Percentiles rank a stretch among this genome's conserved stretches.
Conservation (phyloP, 257 asterid species). For the Petunia secreta region DNA sequence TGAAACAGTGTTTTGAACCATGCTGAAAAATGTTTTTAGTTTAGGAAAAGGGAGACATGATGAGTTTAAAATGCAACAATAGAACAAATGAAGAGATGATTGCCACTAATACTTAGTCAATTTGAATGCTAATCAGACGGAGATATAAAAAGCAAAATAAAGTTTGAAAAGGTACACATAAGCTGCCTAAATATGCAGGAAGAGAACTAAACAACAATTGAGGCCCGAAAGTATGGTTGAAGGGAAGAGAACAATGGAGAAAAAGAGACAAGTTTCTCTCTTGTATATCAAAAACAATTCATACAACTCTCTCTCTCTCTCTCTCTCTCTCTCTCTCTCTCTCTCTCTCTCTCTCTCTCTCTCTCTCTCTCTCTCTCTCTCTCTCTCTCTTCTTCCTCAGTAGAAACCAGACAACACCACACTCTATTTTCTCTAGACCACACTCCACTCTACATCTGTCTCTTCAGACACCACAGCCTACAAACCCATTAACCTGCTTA, state of each 20-base stretch:
- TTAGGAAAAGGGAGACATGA: not conserved
- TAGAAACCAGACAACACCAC: conserved; percentile 9
- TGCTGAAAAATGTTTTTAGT: conserved; percentile 48
- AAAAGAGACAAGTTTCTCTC: not conserved
- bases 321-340: not conserved
- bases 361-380: not conserved
- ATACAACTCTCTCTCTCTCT: not conserved
- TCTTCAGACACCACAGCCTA: not conserved
- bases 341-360: not conserved
- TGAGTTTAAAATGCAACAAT: conserved; percentile 9
- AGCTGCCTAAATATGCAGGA: conserved; percentile 2
- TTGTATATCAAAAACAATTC: not conserved
- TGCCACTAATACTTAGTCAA: not conserved
- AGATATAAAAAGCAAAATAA: not conserved
- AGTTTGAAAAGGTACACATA: not conserved
- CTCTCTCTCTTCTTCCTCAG: not conserved
- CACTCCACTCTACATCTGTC: not conserved
- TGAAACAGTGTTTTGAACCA: conserved; percentile 44
- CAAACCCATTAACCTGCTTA: conserved; percentile 15
- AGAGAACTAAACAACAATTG: not conserved
- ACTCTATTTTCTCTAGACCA: conserved; percentile 13
- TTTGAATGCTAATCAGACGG: conserved; percentile 3
- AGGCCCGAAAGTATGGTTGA: not conserved
- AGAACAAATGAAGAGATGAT: not conserved
- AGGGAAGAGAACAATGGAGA: conserved; percentile 18